phyloP scores from a whole-genome alignment of 148 eudicot species.

The Amaranthus hypochondriacus region DNA sequence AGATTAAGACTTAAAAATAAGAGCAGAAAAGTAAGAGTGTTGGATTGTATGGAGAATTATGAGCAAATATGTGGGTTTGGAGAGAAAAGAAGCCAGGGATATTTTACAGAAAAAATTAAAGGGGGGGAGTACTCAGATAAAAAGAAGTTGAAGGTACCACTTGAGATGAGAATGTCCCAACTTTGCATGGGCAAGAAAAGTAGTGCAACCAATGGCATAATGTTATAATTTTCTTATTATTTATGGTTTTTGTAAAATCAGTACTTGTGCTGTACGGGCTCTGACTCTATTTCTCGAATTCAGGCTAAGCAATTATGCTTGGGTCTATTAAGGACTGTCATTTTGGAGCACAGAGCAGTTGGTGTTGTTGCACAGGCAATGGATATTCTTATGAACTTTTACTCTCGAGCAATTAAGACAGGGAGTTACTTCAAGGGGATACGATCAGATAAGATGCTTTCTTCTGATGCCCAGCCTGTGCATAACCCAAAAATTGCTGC shows the following conservation, averaged over 20 bases:
- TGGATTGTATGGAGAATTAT: too few species aligned
- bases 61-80: too few species aligned
- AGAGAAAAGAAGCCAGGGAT: too few species aligned
- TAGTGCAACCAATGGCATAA: background rate
- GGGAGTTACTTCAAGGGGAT: conserved; percentile 63
- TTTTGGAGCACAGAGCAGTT: conserved; percentile 77
- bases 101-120: too few species aligned
- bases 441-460: conserved; percentile 44
- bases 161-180: background rate
- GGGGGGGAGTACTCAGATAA: too few species aligned
- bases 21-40: too few species aligned
- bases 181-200: background rate
- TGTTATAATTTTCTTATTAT: background rate
- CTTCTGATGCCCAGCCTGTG: conserved; percentile 36
- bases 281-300: conserved; percentile 20
- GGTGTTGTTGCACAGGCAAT: conserved; percentile 63
- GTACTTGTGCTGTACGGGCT: background rate
- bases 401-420: conserved; percentile 67
- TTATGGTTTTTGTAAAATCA: background rate
- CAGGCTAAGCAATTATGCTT: conserved; percentile 91
- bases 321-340: conserved; percentile 51
- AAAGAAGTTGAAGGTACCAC: too few species aligned
- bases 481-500: conserved; percentile 27
- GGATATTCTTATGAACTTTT: conserved; percentile 67
- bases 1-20: too few species aligned